A percentile compares a stretch with the other conserved stretches of the same genome.
Conservation (phyloP, 352 stramenopile genomes). For the Globisporangium echinulatum region DNA sequence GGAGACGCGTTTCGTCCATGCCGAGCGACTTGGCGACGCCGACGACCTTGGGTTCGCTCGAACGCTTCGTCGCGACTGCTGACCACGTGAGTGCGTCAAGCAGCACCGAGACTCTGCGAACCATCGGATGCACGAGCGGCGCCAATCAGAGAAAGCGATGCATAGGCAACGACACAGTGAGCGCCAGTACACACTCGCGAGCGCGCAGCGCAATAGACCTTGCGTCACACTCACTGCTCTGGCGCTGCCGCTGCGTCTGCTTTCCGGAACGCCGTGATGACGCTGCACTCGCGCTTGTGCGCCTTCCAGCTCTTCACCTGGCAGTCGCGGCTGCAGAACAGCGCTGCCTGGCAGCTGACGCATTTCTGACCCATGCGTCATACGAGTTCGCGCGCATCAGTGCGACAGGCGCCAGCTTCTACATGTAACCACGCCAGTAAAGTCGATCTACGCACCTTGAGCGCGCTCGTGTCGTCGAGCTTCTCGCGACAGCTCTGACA, state of each 20-base stretch:
- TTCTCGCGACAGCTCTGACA: slow-evolving; percentile 54
- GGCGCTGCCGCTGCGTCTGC: slow-evolving; percentile 1
- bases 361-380: slow-evolving; percentile 29
- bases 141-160: too few species aligned
- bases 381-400: not conserved
- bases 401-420: not conserved
- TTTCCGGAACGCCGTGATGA: slow-evolving; percentile 51
- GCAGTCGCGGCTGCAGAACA: slow-evolving; percentile 64
- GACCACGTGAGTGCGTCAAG: slow-evolving; percentile 38
- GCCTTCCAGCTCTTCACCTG: slow-evolving; percentile 45
- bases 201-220: not conserved
- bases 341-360: slow-evolving; percentile 42
- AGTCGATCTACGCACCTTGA: slow-evolving; percentile 31
- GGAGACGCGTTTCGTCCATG: slow-evolving; percentile 29
- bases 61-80: slow-evolving; percentile 28
- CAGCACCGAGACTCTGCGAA: slow-evolving; percentile 26
- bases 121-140: not conserved
- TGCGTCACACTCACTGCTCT: slow-evolving; percentile 1
- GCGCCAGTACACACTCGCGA: not conserved
- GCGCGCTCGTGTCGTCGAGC: slow-evolving; percentile 27
- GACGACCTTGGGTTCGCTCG: slow-evolving; percentile 26
- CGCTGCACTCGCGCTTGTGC: slow-evolving; percentile 55
- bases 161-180: not conserved
- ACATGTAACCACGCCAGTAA: too few species aligned
- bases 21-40: slow-evolving; percentile 50